Evolutionary conservation across 208 protist genomes (phyloP), one percentile per base, ranked within the genome.

Genomic region (Wallacemonas sp.): DNA sequence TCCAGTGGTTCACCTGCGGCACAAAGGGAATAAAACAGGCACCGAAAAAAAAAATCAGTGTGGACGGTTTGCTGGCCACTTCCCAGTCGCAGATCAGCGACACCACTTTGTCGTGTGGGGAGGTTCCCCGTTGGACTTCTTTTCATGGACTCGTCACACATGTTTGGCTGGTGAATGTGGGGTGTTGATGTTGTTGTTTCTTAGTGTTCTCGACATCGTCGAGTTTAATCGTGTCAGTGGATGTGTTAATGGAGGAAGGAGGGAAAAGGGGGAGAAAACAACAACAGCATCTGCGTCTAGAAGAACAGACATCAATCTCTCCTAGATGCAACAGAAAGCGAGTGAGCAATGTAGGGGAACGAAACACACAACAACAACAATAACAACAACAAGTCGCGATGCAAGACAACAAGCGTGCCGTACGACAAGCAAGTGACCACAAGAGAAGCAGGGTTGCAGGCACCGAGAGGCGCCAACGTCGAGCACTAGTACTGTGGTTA

Each of bases 31-130:
- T n/a, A n/a, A n/a, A n/a, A n/a, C n/a, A n/a, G n/a, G n/a, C n/a
- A n/a, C n/a, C 14, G 38, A 42, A 26, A 62, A 52, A n/a, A 41
- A 62, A 48, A 65, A 41, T n/a, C n/a, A n/a, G n/a, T n/a, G n/a
- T n/a, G n/a, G n/a, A n/a, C n/a, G n/a, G n/a, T n/a, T n/a, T n/a
- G n/a, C n/a, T n/a, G n/a, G n/a, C n/a, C n/a, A n/a, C n/a, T n/a
- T n/a, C n/a, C n/a, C n/a, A n/a, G n/a, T n/a, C n/a, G n/a, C n/a
- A n/a, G n/a, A n/a, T n/a, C n/a, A n/a, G n/a, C n/a, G n/a, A n/a
- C n/a, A n/a, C n/a, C n/a, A n/a, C n/a, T n/a, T n/a, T n/a, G n/a
- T n/a, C n/a, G n/a, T n/a, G n/a, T n/a, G n/a, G n/a, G n/a, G n/a
- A n/a, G n/a, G n/a, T n/a, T n/a, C n/a, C n/a, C n/a, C n/a, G n/a